Base-by-base conservation (phyloP, 2,329 filamentous ascomycete species). In the Aureobasidium sp. region DNA sequence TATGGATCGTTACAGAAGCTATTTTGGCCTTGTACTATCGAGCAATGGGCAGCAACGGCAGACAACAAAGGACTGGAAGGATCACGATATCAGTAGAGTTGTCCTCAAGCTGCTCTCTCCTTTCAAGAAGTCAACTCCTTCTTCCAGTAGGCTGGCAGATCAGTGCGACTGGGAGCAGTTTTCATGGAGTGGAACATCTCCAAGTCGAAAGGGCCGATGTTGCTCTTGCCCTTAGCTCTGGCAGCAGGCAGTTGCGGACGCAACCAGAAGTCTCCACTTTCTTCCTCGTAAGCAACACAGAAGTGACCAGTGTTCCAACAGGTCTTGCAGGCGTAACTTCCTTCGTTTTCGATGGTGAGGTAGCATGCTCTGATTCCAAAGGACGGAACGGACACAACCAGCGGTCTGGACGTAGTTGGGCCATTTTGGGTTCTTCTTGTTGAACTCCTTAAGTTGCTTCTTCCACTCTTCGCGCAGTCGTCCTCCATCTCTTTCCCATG, bases 231-330 rank as follows among this genome's bases (percentile, higher is more conserved):
- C 32, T 60, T 60, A 10, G 34, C 8, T 23, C 44, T 60, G 6
- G n/a, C 34, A 29, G 27, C 46, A 32, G 56, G 56, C 15, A 50
- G 17, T 26, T 50, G 44, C 17, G 34, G 56, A 8, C 46, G 56
- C 9, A 60, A 34, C 34, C 46, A 50, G 27, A 50, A 60, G 23
- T 13, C 15, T 9, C 48, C 36, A 10, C 15, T 23, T 2, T 13
- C 10, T n/a, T 41, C n/a, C 23, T 60, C 56, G 23, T 23, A 60
- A 5, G 32, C 56, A 8, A 60, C 29, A 13, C 56, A 60, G 26
- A 60, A 34, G 10, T 39, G 32, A n/a, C 34, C 32, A 17, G 56
- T 60, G 23, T 60, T 60, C 56, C 56, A 60, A 17, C 56, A 60
- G 26, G 56, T 58, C 20, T 37, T 58, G 42, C 55, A 58, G 3